Base-by-base conservation (phyloP, 805 yeast genomes). In the Wickerhamomyces pijperi region DNA sequence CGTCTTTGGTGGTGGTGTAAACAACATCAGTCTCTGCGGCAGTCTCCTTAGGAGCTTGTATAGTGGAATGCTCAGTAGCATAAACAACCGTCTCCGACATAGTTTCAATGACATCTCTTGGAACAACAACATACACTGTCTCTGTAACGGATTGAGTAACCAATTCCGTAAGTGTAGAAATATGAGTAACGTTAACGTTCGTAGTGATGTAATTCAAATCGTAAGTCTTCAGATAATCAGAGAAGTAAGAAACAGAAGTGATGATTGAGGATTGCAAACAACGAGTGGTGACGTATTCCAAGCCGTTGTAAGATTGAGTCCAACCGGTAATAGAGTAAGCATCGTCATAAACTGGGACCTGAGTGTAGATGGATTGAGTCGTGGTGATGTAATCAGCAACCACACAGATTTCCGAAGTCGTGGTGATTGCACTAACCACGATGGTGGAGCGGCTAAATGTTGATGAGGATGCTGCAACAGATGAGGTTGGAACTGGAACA, bases 371-470 rank as follows among this genome's bases (percentile, higher is more conserved):
- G 5, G 42, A 43, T 31, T 46, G 48, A 1, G 51, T 46, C 3
- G 48, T 48, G 5, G 56, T 50, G 17, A 43, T 45, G 19, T 50
- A 50, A 35, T 46, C 49, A 16, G 53, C 53, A 34, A 46, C 37
- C 18, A 51, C 33, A 45, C 56, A 51, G 29, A 49, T 34, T 1
- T 45, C 28, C 0, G 54, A 47, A 1, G 50, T 39, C 7, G 44
- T 35, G 2, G 53, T 47, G 4, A 42, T 41, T 12, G 50, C 53
- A 5, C 51, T 37, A 13, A 41, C 36, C 15, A 42, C 29, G 6
- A 28, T 7, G 3, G 36, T 5, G 4, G 35, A 15, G 14, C 29
- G 19, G 2, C 21, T 18, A 5, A 19, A 12, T 18, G n/a, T 4
- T 23, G 37, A 21, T 21, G 23, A 21, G 9, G 23, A 21, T 21